Evolutionary conservation across 345 rosid genomes (phyloP), one percentile per base, ranked within the genome.

Genomic region (Kandelia obovata): DNA sequence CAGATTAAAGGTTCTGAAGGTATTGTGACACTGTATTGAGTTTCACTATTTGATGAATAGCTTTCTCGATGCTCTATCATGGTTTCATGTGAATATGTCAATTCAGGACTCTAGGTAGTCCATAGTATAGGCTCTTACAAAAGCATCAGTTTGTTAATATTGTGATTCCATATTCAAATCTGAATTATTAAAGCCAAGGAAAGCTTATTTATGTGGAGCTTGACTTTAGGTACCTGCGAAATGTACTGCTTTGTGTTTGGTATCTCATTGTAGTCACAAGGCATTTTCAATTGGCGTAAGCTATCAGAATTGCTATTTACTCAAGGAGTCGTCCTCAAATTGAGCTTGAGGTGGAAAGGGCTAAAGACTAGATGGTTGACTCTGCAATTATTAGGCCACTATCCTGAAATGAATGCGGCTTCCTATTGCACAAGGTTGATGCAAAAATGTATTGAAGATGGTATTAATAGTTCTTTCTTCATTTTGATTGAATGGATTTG

Each of bases 51-150:
- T 76, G 56, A 61, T 66, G 73, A 66, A 43, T 81, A 51, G 49
- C 66, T 69, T 61, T 67, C 51, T 58, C 62, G 58, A 37, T 62
- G 53, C 57, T 52, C 25, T 25, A 16, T 74, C 61, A 31, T 74
- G 73, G 62, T 69, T 71, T 20, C 58, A 43, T 80, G 86, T 85
- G 84, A 78, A 82, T 82, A 85, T 68, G 37, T 75, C 61, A 65
- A 46, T 65, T 56, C 64, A 57, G 68, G 76, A 58, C 55, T 69
- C n/a, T 37, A 67, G 56, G 43, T 64, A 71, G 72, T 67, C 80
- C 71, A 26, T 69, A 74, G 75, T 53, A 32, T 71, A 62, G 75
- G 64, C 71, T 72, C 51, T 71, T 68, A 65, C 68, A 65, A 56
- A 52, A 56, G 55, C 69, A 53, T 71, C 69, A 39, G 69, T 58